phyloP scores from a whole-genome alignment of 805 yeast genomes.

The Starmerella apicola region DNA sequence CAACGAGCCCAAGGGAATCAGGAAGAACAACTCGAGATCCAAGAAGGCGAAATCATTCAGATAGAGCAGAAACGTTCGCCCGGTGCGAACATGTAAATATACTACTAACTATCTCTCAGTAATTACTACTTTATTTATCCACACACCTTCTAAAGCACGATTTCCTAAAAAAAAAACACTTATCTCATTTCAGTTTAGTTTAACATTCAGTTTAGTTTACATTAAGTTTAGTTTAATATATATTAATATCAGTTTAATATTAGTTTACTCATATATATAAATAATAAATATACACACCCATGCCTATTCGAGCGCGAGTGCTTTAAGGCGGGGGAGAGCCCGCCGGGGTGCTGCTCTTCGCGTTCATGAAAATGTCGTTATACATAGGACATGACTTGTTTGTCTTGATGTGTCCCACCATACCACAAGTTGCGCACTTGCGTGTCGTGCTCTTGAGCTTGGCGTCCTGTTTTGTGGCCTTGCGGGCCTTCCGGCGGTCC shows the following conservation, averaged over 20 bases:
- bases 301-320: no score
- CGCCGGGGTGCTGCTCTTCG: constrained; percentile 10
- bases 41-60: constrained; percentile 14
- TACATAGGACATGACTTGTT: constrained; percentile 87
- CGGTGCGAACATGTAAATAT: no score
- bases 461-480: constrained; percentile 44
- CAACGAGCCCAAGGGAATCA: constrained; percentile 9
- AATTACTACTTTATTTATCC: no score
- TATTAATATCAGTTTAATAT: not conserved
- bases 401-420: constrained; percentile 87
- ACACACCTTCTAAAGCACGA: no score
- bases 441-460: constrained; percentile 64
- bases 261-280: not conserved
- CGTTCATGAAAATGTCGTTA: constrained; percentile 32
- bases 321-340: not conserved
- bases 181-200: no score
- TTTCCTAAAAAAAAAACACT: no score
- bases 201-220: no score
- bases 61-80: not conserved
- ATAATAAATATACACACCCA: no score
- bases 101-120: not conserved
- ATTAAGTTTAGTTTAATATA: not conserved
- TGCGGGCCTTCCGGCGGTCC: constrained; percentile 49
- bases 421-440: constrained; percentile 91
- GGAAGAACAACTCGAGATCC: constrained; percentile 12